Base-by-base conservation (phyloP, 2,329 filamentous ascomycete genomes). In the Claviceps monticola region DNA sequence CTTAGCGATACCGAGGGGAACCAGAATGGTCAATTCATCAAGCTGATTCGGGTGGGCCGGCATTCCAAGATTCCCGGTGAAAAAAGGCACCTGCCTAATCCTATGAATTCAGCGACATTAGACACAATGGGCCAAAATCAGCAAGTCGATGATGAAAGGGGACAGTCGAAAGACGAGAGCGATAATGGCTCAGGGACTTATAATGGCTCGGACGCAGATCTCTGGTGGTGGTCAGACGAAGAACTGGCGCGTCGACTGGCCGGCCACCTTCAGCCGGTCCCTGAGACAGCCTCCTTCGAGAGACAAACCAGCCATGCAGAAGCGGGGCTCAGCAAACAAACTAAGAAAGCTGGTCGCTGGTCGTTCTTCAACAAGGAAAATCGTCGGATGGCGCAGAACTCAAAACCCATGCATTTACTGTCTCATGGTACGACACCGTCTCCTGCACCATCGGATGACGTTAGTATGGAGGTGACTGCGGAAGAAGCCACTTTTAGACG, bases 401-500 rank as follows among this genome's bases (percentile, higher is more conserved):
- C 38, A 16, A 34, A 44, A 16, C 29, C 48, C 13, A 16, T 26
- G 9, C 43, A 37, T n/a, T 36, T 19, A 26, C n/a, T 17, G 1
- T 2, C 3, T 3, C 16, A 42, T 3, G 47, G 29, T 5, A 29
- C 42, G 29, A 5, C 43, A 17, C 16, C 21, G 23, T 17, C 39
- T 6, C 46, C 39, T 1, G 52, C 58, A 4, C 43, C 58, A 2
- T 5, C 54, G 1, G 56, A 60, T 1, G 58, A 60, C 5, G 64
- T 71, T 1, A 62, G 56, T 4, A 74, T 78, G 68, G 61, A 57
- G 2, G 69, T 71, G 2, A 61, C 60, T 26, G 69, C 71, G 0
- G 68, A 77, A 48, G 70, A 76, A 56, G 68, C 76, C 1, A 72
- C 73, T 0, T 78, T 79, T 52, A 60, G 75, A n/a, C 60, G 60